phyloP scores from a whole-genome alignment of 2,329 filamentous ascomycete species.

The Pyricularia sp. region DNA sequence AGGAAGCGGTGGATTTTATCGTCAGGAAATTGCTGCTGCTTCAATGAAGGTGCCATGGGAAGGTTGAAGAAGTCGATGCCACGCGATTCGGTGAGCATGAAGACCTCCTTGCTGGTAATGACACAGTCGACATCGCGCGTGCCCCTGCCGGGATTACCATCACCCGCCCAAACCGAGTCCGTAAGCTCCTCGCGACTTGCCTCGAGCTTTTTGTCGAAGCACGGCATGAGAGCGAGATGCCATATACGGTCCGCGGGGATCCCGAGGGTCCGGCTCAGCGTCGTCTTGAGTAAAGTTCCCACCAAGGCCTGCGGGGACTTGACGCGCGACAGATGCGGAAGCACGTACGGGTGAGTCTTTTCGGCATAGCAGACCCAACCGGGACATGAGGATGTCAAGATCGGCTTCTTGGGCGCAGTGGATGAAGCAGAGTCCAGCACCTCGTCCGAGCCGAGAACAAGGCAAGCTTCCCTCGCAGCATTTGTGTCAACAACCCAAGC shows the following conservation, averaged over 20 bases:
- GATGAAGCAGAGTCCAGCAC: slow-evolving; percentile 35
- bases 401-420: slow-evolving; percentile 26
- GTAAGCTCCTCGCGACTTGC: slow-evolving; percentile 90
- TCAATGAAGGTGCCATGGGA: slow-evolving; percentile 41
- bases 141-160: slow-evolving; percentile 37
- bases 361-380: slow-evolving; percentile 99
- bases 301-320: slow-evolving; percentile 92
- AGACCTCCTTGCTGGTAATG: slow-evolving; percentile 88
- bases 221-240: slow-evolving; percentile 95
- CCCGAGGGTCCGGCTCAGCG: slow-evolving; percentile 61
- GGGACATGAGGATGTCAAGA: slow-evolving; percentile 84
- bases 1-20: slow-evolving; percentile 60
- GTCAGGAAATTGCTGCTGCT: slow-evolving; percentile 61
- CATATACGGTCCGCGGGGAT: slow-evolving; percentile 76
- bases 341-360: slow-evolving; percentile 89
- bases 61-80: slow-evolving; percentile 67
- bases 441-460: slow-evolving; percentile 73
- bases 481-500: slow-evolving; percentile 90
- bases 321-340: slow-evolving; percentile 81
- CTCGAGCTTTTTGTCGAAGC: slow-evolving; percentile 98
- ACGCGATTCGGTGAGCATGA: slow-evolving; percentile 79
- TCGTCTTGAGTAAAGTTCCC: slow-evolving; percentile 83
- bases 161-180: slow-evolving; percentile 59
- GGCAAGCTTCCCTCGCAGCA: slow-evolving; percentile 66
- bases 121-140: slow-evolving; percentile 94